These are phyloP conservation scores for Sphaerosporella brunnea DNA, from an alignment of 495 filamentous ascomycete genomes.

Conservation along the genomic window DNA sequence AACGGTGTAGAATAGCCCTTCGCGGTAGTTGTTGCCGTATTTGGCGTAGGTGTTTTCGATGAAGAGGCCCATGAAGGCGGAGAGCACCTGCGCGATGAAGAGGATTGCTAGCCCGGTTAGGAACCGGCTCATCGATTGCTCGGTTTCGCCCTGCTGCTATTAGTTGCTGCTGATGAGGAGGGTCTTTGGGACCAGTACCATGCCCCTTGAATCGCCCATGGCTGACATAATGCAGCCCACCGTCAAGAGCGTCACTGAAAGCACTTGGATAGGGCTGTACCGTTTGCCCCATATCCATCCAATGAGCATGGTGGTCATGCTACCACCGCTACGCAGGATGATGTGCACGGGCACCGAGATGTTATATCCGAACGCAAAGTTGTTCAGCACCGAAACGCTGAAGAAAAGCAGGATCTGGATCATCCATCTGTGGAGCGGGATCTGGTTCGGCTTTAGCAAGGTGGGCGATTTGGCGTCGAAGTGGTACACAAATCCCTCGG, in stretches of 20 bases:
- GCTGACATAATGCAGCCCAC: constrained; percentile 72
- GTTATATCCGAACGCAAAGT: constrained; percentile 90
- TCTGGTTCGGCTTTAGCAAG: constrained; percentile 56
- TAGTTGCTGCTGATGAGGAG: too few relatives aligned
- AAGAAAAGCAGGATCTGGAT: constrained; percentile 85
- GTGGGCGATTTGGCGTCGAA: constrained; percentile 42
- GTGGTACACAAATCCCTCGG: constrained; percentile 59
- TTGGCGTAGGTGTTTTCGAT: constrained; percentile 71
- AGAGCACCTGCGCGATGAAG: constrained; percentile 72
- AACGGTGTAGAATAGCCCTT: constrained; percentile 79
- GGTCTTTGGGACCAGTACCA: constrained; percentile 35
- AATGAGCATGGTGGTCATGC: constrained; percentile 78
- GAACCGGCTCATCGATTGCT: constrained; percentile 30
- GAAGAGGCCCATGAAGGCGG: constrained; percentile 87
- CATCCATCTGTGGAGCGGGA: constrained; percentile 70
- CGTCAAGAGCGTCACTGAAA: constrained; percentile 65
- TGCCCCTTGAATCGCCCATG: constrained; percentile 68
- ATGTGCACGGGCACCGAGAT: constrained; percentile 96
- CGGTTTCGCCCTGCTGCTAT: constrained; percentile 23
- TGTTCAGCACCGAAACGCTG: constrained; percentile 82
- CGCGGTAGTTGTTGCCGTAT: constrained; percentile 82
- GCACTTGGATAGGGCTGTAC: constrained; percentile 62
- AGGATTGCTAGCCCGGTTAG: constrained; percentile 67
- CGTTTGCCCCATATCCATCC: constrained; percentile 67
- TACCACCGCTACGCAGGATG: constrained; percentile 84